These are phyloP conservation scores for Neurospora hispaniola DNA, from an alignment of 495 filamentous ascomycete species.

Conservation along the genomic window DNA sequence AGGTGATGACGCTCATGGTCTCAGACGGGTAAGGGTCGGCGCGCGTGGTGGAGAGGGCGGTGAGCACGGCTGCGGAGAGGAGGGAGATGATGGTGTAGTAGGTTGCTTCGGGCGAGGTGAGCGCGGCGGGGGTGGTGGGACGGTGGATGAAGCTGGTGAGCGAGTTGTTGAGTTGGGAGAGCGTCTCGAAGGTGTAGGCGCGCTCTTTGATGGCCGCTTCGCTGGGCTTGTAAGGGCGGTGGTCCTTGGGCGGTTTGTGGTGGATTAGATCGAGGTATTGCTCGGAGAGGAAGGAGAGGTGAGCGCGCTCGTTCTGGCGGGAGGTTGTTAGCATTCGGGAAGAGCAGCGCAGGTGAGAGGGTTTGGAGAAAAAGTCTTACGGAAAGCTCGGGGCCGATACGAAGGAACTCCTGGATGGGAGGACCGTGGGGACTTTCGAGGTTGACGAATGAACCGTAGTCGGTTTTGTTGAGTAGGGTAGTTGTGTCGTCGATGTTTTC, in stretches of 20 bases:
- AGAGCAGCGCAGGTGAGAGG: background rate
- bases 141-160: slow-evolving; percentile 22
- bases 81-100: slow-evolving; percentile 22
- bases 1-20: slow-evolving; percentile 2
- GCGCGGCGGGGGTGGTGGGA: slow-evolving; percentile 7
- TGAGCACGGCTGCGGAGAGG: slow-evolving; percentile 14
- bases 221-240: slow-evolving; percentile 25
- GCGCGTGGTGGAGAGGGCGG: slow-evolving; percentile 15
- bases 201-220: slow-evolving; percentile 26
- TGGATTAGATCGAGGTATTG: slow-evolving; percentile 31
- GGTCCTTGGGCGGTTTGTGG: slow-evolving; percentile 33
- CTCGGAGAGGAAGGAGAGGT: slow-evolving; percentile 31
- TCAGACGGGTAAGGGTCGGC: slow-evolving; percentile 9
- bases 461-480: slow-evolving; percentile 27
- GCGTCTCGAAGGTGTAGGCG: slow-evolving; percentile 21
- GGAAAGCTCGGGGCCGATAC: slow-evolving; percentile 35
- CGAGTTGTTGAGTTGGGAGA: slow-evolving; percentile 19
- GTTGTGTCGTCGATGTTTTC: slow-evolving; percentile 19
- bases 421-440: slow-evolving; percentile 24
- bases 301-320: slow-evolving; percentile 22
- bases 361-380: background rate
- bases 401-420: slow-evolving; percentile 29
- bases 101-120: slow-evolving; percentile 14
- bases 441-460: slow-evolving; percentile 35
- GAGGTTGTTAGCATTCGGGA: background rate